These are phyloP conservation scores for Paxillus ammoniavirescens DNA, from an alignment of 768 basidiomycete genomes.

Conservation along the genomic window DNA sequence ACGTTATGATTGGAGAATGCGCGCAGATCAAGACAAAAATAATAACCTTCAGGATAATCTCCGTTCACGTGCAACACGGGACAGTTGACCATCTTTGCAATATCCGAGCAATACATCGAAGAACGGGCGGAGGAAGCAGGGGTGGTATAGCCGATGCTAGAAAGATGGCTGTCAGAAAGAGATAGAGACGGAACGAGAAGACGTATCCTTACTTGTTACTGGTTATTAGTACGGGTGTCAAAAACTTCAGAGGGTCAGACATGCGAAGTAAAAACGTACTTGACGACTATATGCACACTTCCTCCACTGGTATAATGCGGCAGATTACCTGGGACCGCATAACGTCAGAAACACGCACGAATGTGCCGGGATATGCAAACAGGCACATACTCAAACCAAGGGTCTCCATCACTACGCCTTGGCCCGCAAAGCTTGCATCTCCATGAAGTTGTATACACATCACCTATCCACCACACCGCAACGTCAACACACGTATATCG, in stretches of 20 bases:
- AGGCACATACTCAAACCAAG: slow-evolving; percentile 68
- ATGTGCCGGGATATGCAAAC: too few relatives aligned
- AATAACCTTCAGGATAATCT: slow-evolving; percentile 77
- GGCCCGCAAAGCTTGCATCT: slow-evolving; percentile 88
- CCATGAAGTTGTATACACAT: slow-evolving; percentile 92
- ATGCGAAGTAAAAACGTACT: slow-evolving; percentile 48
- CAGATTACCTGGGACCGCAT: slow-evolving; percentile 56
- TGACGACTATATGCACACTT: slow-evolving; percentile 87
- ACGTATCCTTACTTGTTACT: slow-evolving; percentile 54
- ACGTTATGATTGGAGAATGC: not conserved
- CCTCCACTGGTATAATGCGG: slow-evolving; percentile 93
- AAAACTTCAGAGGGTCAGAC: not conserved
- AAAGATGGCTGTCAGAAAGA: slow-evolving; percentile 2
- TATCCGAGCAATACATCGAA: slow-evolving; percentile 83
- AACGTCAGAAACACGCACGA: not conserved
- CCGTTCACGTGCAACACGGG: slow-evolving; percentile 92
- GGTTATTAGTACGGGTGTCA: not conserved
- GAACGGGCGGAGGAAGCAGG: slow-evolving; percentile 83
- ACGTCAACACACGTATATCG: slow-evolving; percentile 7
- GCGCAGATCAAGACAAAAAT: not conserved
- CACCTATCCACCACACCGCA: slow-evolving; percentile 48
- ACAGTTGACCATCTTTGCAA: slow-evolving; percentile 88
- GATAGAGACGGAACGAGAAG: not conserved
- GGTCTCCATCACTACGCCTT: slow-evolving; percentile 87
- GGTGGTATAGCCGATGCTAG: slow-evolving; percentile 89